A percentile compares a stretch with the other conserved stretches of the same genome.
These are phyloP conservation scores for Entonaema liquescens DNA, from an alignment of 495 filamentous ascomycete genomes.

Conservation along the genomic window DNA sequence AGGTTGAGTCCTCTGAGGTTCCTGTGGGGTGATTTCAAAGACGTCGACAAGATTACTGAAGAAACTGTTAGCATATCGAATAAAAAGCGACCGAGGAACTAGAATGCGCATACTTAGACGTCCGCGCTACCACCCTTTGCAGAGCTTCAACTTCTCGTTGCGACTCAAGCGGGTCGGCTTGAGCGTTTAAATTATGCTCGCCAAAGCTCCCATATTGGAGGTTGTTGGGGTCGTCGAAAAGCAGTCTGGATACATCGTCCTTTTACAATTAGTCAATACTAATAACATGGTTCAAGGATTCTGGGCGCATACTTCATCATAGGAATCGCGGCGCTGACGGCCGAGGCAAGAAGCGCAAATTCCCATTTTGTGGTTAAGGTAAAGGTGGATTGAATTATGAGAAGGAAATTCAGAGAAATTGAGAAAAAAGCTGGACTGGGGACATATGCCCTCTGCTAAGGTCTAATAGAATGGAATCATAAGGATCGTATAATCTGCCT, in stretches of 20 bases:
- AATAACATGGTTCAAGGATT: not conserved
- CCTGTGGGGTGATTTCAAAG: constrained; percentile 64
- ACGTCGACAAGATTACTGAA: constrained; percentile 66
- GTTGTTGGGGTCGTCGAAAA: constrained; percentile 63
- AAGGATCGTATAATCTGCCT: constrained; percentile 51
- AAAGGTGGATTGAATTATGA: constrained; percentile 8
- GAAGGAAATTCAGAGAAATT: constrained; percentile 14
- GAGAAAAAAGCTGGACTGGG: constrained; percentile 17
- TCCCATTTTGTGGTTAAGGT: constrained; percentile 51
- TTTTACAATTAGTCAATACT: constrained; percentile 30
- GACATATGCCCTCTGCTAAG: constrained; percentile 37
- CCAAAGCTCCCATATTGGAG: constrained; percentile 64
- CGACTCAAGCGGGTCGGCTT: constrained; percentile 64
- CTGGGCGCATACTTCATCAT: constrained; percentile 51
- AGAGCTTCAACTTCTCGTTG: constrained; percentile 67
- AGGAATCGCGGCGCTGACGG: constrained; percentile 49
- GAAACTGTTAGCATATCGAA: constrained; percentile 39
- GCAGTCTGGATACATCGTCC: constrained; percentile 62
- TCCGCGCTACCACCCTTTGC: constrained; percentile 63
- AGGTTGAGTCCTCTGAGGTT: constrained; percentile 45
- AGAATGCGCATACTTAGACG: constrained; percentile 58
- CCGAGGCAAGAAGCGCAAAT: constrained; percentile 59
- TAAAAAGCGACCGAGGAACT: not conserved
- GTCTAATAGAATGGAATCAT: constrained; percentile 39
- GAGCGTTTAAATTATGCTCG: constrained; percentile 57